Base-by-base conservation (phyloP, 495 filamentous ascomycete species). In the Penicillium atrosanguineum region DNA sequence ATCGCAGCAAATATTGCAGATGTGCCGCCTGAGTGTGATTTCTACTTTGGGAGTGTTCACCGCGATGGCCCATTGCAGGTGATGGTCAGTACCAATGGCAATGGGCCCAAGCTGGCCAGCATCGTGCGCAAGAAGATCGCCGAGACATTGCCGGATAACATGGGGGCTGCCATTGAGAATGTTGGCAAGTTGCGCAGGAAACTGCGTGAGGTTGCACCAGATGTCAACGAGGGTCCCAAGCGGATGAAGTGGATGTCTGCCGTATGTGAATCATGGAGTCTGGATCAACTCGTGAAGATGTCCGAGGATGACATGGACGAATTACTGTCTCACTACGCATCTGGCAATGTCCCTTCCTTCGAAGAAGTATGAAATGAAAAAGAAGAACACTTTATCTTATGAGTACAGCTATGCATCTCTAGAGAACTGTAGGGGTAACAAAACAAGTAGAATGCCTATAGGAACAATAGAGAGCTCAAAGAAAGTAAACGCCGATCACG, bases 61-160 rank as follows among this genome's bases (percentile, higher is more conserved):
- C 83, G 94, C 20, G 95, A 97, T 69, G 94, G 94, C 0, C 95
- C 94, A 9, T 69, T 98, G 55, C 94, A 98, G 77, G 83, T 98
- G 56, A 98, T 98, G 94, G 91, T 98, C 44, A 91, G 87, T 68
- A 98, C 94, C 11, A 97, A 97, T 68, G 94, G 94, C 7, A 97
- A 97, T 65, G 94, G 94, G 0, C 94, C 94, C 1, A 87, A 93
- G 72, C 68, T 97, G 51, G 94, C 94, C 12, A 93, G 87, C 55
- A 85, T 93, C 49, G 86, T 98, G 36, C 74, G 95, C 44, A 82
- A 87, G 69, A 83, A 87, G 66, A 96, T 98, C 56, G 93, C 89
- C 14, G 79, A 74, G 20, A 79, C 74, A 29, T 69, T 98, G 51
- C 94, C 95, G 0, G 59, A 65, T 5, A 87, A 93, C 55, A 83